Evolutionary conservation across 176 grass and related monocot genomes (phyloP).

Genomic region (Typha latifolia): DNA sequence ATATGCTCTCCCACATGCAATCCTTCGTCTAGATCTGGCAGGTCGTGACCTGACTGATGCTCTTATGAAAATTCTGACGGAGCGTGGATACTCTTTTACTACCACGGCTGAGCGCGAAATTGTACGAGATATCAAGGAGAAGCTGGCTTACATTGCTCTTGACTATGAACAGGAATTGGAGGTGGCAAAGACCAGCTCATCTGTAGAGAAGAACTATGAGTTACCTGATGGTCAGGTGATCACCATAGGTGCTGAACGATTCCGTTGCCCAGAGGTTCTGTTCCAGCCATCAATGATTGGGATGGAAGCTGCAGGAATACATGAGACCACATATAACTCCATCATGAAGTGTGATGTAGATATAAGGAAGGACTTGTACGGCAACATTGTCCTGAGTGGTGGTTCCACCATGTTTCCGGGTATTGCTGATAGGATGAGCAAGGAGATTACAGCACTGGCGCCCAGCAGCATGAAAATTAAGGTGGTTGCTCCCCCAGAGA

Average conservation of each 20-base stretch:
- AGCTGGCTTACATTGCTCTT: conserved; percentile 12
- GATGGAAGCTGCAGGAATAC: conserved; percentile 17
- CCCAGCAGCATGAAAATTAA: conserved; percentile 22
- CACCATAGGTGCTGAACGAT: conserved; percentile 13
- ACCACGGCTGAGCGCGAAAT: conserved; percentile 13
- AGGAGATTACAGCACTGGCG: conserved; percentile 15
- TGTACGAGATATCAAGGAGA: conserved; percentile 18
- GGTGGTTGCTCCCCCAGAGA: conserved; percentile 14
- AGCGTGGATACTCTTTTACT: conserved; percentile 18
- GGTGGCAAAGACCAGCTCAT: conserved; percentile 8
- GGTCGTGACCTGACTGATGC: conserved; percentile 19
- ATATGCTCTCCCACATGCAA: conserved; percentile 10
- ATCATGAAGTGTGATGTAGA: conserved; percentile 19
- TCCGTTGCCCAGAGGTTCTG: conserved; percentile 18
- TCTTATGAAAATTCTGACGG: conserved; percentile 20
- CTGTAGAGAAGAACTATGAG: conserved; percentile 21
- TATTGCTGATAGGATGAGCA: conserved; percentile 25
- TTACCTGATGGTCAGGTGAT: conserved; percentile 9
- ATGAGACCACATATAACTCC: conserved; percentile 17
- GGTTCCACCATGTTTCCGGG: conserved; percentile 16
- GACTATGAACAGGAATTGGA: conserved; percentile 17
- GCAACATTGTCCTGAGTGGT: conserved; percentile 16
- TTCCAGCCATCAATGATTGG: conserved; percentile 24
- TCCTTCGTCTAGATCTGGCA: conserved; percentile 1
- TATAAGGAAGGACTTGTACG: conserved; percentile 18